Base-by-base conservation (phyloP, 345 rosid species). In the Angophora floribunda region DNA sequence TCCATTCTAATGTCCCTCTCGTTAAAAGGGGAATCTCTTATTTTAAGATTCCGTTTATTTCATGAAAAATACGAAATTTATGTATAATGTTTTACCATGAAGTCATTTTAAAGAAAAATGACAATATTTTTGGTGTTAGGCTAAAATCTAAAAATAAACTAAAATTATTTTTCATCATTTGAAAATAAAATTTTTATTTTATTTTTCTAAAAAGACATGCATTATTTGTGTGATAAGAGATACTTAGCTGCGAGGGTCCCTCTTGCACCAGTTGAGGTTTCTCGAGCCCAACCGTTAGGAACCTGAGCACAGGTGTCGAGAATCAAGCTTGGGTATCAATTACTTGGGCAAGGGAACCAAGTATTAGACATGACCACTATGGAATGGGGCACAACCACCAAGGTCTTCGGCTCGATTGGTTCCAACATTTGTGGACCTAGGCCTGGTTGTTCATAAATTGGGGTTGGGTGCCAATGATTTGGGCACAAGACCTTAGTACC, bases 211-310 rank as follows among this genome's bases (percentile, higher is more conserved):
- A 67, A 41, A 30, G 41, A 32, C 45, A 32, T 2, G 80, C 10
- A 1, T 6, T 32, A 16, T 36, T 32, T 1, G 0, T 16, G 21
- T 67, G 6, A 65, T 32, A 67, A 67, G 80, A 67, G 6, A 32
- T 67, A 32, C 24, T 32, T 4, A 7, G 45, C 12, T 0, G 3
- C 22, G 0, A 67, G 2, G 2, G 24, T 19, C 80, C 13, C 15
- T 16, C 6, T 67, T 22, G 10, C 79, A 67, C 32, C 22, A 30
- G 45, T 16, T 9, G 7, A 11, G 10, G 79, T 67, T 30, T 67
- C 12, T 32, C 1, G 6, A 67, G 79, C 11, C 7, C 1, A 32
- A 3, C 79, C 79, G 9, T 12, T 4, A 9, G 22, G 79, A 67
- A 67, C 45, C 19, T 45, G 4, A 67, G 79, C 22, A 2, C 7